A percentile compares a stretch with the other conserved stretches of the same genome.
Conservation (phyloP, 2,329 filamentous ascomycete genomes). For the Diaporthe helianthi region DNA sequence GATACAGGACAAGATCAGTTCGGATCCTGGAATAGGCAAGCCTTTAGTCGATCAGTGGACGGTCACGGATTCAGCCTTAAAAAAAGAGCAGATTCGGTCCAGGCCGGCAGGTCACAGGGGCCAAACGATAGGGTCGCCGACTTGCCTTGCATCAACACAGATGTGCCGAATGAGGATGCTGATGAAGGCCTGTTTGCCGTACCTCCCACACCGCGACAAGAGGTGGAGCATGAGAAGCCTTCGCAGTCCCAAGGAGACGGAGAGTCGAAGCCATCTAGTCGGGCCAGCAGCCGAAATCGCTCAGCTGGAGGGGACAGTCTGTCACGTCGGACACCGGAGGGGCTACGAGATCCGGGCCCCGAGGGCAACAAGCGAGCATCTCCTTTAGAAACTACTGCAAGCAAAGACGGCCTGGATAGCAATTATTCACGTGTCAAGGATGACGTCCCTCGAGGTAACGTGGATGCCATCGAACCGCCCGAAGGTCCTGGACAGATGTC, state of each 20-base stretch:
- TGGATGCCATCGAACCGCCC: background rate
- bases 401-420: background rate
- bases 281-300: background rate
- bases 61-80: conserved; percentile 6
- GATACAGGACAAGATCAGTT: background rate
- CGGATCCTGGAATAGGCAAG: background rate
- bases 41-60: background rate
- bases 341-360: background rate
- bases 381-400: background rate
- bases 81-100: conserved; percentile 17
- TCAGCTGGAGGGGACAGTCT: background rate
- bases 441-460: background rate
- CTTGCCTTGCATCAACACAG: conserved; percentile 3
- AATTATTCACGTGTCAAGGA: background rate
- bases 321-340: background rate
- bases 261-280: background rate
- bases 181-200: conserved; percentile 31
- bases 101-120: background rate
- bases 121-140: background rate
- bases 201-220: conserved; percentile 28
- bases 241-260: background rate
- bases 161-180: conserved; percentile 18
- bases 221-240: background rate
- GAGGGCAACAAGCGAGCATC: background rate
- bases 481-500: background rate